A percentile compares a stretch with the other conserved stretches of the same genome.
Evolutionary conservation across 139 green algal genomes (phyloP).

Genomic region (Coelastrella sp.): DNA sequence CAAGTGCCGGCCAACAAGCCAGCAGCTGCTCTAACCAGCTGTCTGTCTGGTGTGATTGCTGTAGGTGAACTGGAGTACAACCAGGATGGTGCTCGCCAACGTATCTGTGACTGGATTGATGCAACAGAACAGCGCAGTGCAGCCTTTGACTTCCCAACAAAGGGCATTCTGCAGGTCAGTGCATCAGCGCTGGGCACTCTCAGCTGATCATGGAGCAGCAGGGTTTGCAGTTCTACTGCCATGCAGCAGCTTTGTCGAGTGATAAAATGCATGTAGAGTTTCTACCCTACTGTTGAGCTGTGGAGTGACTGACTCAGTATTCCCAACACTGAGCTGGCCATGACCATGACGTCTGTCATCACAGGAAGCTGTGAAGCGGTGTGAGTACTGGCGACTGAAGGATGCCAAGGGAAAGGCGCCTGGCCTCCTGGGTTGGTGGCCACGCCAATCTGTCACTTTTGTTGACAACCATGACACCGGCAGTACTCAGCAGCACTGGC

Average conservation of each 20-base stretch:
- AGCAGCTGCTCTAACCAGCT: too few relatives aligned
- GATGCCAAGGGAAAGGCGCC: conserved; percentile 81
- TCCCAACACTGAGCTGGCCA: too few relatives aligned
- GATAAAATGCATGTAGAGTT: background rate
- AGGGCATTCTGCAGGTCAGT: conserved; percentile 86
- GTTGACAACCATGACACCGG: conserved; percentile 86
- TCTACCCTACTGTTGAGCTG: background rate
- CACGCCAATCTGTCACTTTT: conserved; percentile 82
- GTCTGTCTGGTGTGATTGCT: background rate
- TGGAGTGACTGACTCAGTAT: too few relatives aligned
- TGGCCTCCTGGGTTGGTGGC: conserved; percentile 93
- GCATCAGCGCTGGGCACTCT: conserved; percentile 25
- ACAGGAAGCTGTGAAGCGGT: conserved; percentile 33
- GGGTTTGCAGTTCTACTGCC: too few relatives aligned
- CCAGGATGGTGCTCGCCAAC: conserved; percentile 87
- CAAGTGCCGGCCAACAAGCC: too few relatives aligned
- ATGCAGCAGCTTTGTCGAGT: too few relatives aligned
- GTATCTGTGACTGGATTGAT: conserved; percentile 88
- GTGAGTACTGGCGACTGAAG: conserved; percentile 88
- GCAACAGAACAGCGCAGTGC: conserved; percentile 57
- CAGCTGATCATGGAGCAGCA: too few relatives aligned
- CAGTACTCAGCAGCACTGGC: conserved; percentile 81
- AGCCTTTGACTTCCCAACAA: conserved; percentile 96
- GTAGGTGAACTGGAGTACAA: conserved; percentile 70
- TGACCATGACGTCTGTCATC: too few relatives aligned